Percentiles rank a stretch among this genome's conserved stretches.
Evolutionary conservation across 805 yeast species (phyloP).

Genomic region (Monosporozyma siamensis): DNA sequence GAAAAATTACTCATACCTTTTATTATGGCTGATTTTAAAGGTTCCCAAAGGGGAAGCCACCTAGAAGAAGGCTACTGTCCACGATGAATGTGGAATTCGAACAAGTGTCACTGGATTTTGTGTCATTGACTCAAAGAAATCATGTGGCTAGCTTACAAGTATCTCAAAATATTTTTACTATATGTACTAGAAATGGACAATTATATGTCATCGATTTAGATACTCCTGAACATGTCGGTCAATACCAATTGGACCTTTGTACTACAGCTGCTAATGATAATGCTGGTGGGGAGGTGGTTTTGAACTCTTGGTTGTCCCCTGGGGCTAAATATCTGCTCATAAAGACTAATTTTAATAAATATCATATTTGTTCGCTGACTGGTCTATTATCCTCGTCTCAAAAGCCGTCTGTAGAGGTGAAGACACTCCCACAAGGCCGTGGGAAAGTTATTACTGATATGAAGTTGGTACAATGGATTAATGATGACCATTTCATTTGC

Average conservation of each 20-base stretch:
- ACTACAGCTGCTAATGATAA: constrained; percentile 13
- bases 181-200: constrained; percentile 43
- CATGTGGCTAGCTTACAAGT: constrained; percentile 45
- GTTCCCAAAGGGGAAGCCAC: no score
- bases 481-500: constrained; percentile 11
- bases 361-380: constrained; percentile 12
- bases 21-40: no score
- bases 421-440: not conserved
- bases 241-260: constrained; percentile 28
- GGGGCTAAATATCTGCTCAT: constrained; percentile 15
- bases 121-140: constrained; percentile 24
- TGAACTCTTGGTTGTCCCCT: constrained; percentile 21
- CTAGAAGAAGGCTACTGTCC: no score
- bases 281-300: constrained; percentile 15
- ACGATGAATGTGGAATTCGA: constrained; percentile 25
- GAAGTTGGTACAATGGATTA: constrained; percentile 17
- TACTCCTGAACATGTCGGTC: constrained; percentile 50
- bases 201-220: constrained; percentile 60
- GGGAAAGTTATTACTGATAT: constrained; percentile 11
- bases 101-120: constrained; percentile 42
- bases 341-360: constrained; percentile 27
- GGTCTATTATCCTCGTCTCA: no score
- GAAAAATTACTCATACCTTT: no score
- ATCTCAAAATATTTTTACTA: constrained; percentile 43
- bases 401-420: no score